phyloP scores from a whole-genome alignment of 2,329 filamentous ascomycete genomes.

The Drechslera avenae region DNA sequence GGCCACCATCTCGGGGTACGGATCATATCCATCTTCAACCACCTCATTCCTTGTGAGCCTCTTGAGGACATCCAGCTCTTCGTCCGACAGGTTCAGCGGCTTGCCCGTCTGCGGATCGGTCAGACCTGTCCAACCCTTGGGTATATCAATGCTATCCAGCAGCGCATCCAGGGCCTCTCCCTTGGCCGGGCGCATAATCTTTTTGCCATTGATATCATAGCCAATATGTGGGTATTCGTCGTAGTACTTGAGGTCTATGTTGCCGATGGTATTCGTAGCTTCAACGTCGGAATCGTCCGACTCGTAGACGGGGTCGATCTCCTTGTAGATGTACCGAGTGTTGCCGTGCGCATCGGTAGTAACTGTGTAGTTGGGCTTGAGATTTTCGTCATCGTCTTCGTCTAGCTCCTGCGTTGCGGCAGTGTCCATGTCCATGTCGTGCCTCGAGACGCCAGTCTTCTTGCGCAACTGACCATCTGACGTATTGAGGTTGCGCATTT shows the following conservation, averaged over 20 bases:
- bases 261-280: constrained; percentile 86
- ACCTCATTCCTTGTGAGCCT: constrained; percentile 89
- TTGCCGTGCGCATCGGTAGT: constrained; percentile 88
- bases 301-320: constrained; percentile 93
- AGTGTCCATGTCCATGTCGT: constrained; percentile 23
- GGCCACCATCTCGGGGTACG: constrained; percentile 89
- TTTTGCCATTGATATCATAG: constrained; percentile 98
- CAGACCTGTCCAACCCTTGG: constrained; percentile 95
- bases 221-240: constrained; percentile 98
- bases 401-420: constrained; percentile 33
- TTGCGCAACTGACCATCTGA: constrained; percentile 29
- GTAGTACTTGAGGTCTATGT: constrained; percentile 94
- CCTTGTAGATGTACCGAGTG: constrained; percentile 86
- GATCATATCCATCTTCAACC: constrained; percentile 86
- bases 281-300: constrained; percentile 90
- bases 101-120: constrained; percentile 95
- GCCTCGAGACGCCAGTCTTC: constrained; percentile 21
- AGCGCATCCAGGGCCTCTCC: constrained; percentile 92
- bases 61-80: constrained; percentile 86
- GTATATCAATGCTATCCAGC: constrained; percentile 93
- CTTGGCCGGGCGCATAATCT: constrained; percentile 92
- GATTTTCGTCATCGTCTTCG: constrained; percentile 39
- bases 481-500: constrained; percentile 52
- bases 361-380: constrained; percentile 61
- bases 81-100: constrained; percentile 81